These are phyloP conservation scores for Saururus chinensis DNA, from an alignment of 164 flowering plant species.

Conservation along the genomic window DNA sequence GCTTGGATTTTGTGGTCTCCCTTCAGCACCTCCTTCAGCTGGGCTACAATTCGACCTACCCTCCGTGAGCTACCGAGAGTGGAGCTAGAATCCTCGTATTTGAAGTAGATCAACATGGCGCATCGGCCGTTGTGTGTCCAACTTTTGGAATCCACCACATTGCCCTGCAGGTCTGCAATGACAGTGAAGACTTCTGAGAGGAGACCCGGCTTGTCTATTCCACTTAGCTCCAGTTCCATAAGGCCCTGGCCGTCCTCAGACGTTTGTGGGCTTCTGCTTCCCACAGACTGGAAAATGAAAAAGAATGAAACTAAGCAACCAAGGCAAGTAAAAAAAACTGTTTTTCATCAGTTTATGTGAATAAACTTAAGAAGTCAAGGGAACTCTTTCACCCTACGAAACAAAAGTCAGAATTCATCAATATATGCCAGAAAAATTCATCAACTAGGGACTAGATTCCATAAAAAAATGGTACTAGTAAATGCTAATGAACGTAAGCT, in stretches of 20 bases:
- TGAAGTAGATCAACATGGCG: conserved; percentile 77
- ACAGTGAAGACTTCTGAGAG: conserved; percentile 88
- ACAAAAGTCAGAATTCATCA: too few relatives aligned
- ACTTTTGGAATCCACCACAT: conserved; percentile 76
- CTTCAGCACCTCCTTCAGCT: conserved; percentile 59
- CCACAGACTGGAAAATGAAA: conserved; percentile 49
- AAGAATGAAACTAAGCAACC: neutral
- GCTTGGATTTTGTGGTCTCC: conserved; percentile 35
- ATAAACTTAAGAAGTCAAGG: too few relatives aligned
- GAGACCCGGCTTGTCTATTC: conserved; percentile 81
- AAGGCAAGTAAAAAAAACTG: neutral
- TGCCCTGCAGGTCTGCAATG: conserved; percentile 69
- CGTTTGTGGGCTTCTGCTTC: conserved; percentile 18
- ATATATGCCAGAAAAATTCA: too few relatives aligned
- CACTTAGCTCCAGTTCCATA: conserved; percentile 72
- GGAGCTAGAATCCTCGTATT: conserved; percentile 50
- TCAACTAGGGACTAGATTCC: too few relatives aligned
- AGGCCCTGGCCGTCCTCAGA: conserved; percentile 28
- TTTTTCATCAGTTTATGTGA: too few relatives aligned
- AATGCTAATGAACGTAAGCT: neutral
- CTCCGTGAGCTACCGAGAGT: conserved; percentile 31
- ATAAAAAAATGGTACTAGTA: too few relatives aligned
- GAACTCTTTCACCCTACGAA: too few relatives aligned
- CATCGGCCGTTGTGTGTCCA: conserved; percentile 93
- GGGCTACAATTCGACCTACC: conserved; percentile 42